These are phyloP conservation scores for Domatiomyces globalis DNA, from an alignment of 2,329 filamentous ascomycete genomes.

Conservation along the genomic window DNA sequence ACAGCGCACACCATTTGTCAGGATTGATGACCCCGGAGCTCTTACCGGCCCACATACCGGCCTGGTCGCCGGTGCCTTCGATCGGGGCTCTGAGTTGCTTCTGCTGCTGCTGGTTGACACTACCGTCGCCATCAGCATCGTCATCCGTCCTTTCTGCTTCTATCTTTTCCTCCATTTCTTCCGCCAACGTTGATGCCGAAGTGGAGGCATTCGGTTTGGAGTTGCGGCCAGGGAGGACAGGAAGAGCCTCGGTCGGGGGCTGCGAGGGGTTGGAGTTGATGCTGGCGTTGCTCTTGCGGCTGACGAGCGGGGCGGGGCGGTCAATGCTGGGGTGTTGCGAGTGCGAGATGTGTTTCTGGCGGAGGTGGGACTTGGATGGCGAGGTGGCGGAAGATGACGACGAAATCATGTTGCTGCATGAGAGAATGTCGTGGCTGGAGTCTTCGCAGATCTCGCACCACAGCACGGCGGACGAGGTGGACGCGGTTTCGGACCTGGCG, in stretches of 20 bases:
- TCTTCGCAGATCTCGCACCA: conserved; percentile 97
- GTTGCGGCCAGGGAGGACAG: conserved; percentile 3
- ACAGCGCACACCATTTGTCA: conserved; percentile 91
- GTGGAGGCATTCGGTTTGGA: neutral
- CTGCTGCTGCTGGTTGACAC: neutral
- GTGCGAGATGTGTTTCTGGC: neutral
- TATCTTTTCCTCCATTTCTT: neutral
- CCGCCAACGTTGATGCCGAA: neutral
- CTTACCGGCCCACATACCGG: conserved; percentile 58
- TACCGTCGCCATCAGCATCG: neutral
- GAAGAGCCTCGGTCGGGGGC: conserved; percentile 4
- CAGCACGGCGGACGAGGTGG: conserved; percentile 41
- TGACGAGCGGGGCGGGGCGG: conserved; percentile 12
- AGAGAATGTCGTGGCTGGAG: conserved; percentile 80
- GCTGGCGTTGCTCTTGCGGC: conserved; percentile 8
- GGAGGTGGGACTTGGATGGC: neutral
- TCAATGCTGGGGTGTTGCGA: neutral
- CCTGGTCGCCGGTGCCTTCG: conserved; percentile 30
- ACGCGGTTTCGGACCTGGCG: conserved; percentile 36
- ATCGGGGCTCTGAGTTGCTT: conserved; percentile 8
- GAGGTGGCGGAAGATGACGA: neutral
- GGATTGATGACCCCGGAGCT: conserved; percentile 64
- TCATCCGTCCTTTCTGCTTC: neutral
- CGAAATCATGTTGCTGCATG: conserved; percentile 74
- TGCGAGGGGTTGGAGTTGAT: conserved; percentile 1